Evolutionary conservation across 2,329 filamentous ascomycete genomes (phyloP), one percentile per base, ranked within the genome.

Genomic region (Fusarium ambrosium): DNA sequence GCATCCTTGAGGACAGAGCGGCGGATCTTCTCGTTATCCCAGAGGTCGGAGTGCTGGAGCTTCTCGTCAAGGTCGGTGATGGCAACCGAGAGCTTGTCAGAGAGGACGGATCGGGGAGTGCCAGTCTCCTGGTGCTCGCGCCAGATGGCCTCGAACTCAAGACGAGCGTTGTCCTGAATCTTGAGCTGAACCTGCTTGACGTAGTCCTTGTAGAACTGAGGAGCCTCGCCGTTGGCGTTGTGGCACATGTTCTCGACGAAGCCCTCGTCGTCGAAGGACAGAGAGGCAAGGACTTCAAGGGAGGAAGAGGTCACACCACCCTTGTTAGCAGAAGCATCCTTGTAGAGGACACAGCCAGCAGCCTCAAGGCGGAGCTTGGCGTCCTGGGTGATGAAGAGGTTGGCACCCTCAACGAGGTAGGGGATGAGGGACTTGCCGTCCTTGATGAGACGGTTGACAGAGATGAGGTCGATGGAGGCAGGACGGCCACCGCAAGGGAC

Each of bases 81-180:
- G 37, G 97, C 96, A 60, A 94, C 87, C 66, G 94, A 97, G 64
- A 99, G 90, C 78, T 93, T 94, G 83, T 99, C 97, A 58, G 95
- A 97, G 66, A 99, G 89, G n/a, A 95, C 91, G 71, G 95, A 97
- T 72, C 95, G 91, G 24, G 94, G 86, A 64, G 92, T 87, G 62
- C 94, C 94, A 2, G 94, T 98, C 81, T 92, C 85, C 84, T 97
- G 92, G 81, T 97, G 91, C 84, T 99, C 97, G 75, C 94, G 92
- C 97, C 97, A 99, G 85, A 99, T 97, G 51, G 97, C 97, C 86
- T 99, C 97, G 78, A 99, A 99, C 84, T 99, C 97, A 39, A 99
- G 91, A 18, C 91, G 88, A 3, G 97, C 97, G 78, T 99, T 99
- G 78, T 95, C 92, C 84, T 94, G 91, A 82, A 99, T 98, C 80